Conservation (phyloP, 1,139 yeast genomes). For the Blastobotrys raffinosifermentans region DNA sequence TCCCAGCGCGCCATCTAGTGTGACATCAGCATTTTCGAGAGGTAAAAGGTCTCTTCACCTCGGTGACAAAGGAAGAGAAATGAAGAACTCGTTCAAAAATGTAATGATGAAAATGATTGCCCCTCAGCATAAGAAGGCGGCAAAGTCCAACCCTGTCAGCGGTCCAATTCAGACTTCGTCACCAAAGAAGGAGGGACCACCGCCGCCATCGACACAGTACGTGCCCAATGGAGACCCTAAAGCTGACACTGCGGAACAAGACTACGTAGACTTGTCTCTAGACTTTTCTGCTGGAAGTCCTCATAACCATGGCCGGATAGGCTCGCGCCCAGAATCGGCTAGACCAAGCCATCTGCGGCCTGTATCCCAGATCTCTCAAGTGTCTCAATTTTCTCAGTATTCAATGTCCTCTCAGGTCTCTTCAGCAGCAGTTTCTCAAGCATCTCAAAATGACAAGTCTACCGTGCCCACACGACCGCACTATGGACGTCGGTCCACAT, state of each 20-base stretch:
- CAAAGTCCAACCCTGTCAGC: constrained; percentile 1
- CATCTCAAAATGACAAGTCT: constrained; percentile 16
- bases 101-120: constrained; percentile 16
- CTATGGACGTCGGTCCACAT: constrained; percentile 27
- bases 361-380: constrained; percentile 56
- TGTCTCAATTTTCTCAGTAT: constrained; percentile 51
- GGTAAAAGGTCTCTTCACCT: constrained; percentile 7
- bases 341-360: constrained; percentile 58
- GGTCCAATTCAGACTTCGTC: not conserved
- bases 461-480: constrained; percentile 18
- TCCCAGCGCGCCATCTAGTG: constrained; percentile 13
- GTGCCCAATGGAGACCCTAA: not conserved
- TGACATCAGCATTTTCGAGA: constrained; percentile 11
- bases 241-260: not conserved
- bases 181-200: not conserved
- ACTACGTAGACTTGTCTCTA: not conserved
- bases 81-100: constrained; percentile 15
- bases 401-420: constrained; percentile 25
- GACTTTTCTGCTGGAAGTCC: not conserved
- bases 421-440: constrained; percentile 22
- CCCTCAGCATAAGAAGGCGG: constrained; percentile 2
- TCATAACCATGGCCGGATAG: constrained; percentile 2
- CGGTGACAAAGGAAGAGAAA: constrained; percentile 9
- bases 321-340: constrained; percentile 1
- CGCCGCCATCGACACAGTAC: not conserved